Evolutionary conservation across 768 basidiomycete genomes (phyloP).

Genomic region (Russula sp.): DNA sequence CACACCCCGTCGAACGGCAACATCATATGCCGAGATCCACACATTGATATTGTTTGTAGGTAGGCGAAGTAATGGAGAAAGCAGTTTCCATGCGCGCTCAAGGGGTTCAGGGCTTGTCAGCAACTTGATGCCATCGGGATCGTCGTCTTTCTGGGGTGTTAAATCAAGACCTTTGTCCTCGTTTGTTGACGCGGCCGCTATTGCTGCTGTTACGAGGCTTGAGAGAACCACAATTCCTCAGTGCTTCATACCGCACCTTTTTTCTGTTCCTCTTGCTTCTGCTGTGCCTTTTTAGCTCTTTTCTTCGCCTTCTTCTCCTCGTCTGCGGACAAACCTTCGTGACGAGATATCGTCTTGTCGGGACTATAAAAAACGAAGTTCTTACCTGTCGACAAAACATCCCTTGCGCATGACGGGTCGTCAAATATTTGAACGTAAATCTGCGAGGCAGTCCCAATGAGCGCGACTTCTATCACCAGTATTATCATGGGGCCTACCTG

Average conservation of each 20-base stretch:
- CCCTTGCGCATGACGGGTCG: constrained; percentile 58
- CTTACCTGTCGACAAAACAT: constrained; percentile 34
- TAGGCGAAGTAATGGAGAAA: constrained; percentile 58
- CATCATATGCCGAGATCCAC: constrained; percentile 77
- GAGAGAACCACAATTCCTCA: constrained; percentile 21
- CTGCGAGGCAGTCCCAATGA: constrained; percentile 39
- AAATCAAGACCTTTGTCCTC: constrained; percentile 73
- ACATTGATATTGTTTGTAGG: constrained; percentile 56
- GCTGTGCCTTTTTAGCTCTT: constrained; percentile 79
- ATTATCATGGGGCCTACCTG: constrained; percentile 43
- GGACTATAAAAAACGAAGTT: constrained; percentile 18
- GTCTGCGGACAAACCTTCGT: constrained; percentile 47
- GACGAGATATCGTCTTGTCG: constrained; percentile 23
- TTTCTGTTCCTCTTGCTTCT: constrained; percentile 67
- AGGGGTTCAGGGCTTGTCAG: constrained; percentile 61
- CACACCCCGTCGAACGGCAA: constrained; percentile 77
- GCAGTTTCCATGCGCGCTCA: constrained; percentile 69
- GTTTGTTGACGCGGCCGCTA: constrained; percentile 41
- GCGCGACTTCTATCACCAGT: background rate
- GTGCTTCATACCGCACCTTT: constrained; percentile 49
- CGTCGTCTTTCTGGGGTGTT: constrained; percentile 63
- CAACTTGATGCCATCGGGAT: constrained; percentile 77
- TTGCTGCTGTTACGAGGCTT: constrained; percentile 36
- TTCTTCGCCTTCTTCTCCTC: constrained; percentile 81
- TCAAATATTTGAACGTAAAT: constrained; percentile 75